Evolutionary conservation across 163 green algal species (phyloP).

Genomic region (Trebouxia gelatinosa): DNA sequence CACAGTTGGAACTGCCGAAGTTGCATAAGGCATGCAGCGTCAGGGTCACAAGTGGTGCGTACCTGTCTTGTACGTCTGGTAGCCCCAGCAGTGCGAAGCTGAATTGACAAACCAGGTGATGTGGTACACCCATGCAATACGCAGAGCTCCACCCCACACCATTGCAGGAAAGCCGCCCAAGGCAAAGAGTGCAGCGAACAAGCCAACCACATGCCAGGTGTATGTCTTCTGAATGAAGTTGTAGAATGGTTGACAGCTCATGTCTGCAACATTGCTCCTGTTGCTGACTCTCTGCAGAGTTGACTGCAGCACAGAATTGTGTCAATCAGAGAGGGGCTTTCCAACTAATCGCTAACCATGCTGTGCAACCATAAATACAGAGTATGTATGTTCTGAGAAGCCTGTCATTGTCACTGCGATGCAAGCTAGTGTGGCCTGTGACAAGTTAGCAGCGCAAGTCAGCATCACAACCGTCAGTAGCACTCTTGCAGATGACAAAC

Average conservation of each 20-base stretch:
- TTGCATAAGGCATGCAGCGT: too few relatives aligned
- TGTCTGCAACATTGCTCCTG: conserved; percentile 82
- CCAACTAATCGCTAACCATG: too few relatives aligned
- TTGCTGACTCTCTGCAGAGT: conserved; percentile 79
- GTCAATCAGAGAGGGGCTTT: too few relatives aligned
- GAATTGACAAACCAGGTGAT: conserved; percentile 99
- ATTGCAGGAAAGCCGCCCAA: conserved; percentile 73
- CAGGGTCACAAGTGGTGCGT: background rate
- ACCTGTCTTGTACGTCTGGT: conserved; percentile 61
- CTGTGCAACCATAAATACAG: too few relatives aligned
- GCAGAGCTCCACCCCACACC: conserved; percentile 89
- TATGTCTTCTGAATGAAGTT: conserved; percentile 81
- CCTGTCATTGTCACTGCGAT: too few relatives aligned
- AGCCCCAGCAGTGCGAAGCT: conserved; percentile 91
- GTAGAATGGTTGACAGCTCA: conserved; percentile 86
- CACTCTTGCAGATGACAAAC: too few relatives aligned
- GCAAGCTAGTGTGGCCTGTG: too few relatives aligned
- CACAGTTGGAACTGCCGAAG: too few relatives aligned
- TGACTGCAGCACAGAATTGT: conserved; percentile 44
- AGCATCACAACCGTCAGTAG: too few relatives aligned
- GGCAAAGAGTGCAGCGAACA: conserved; percentile 75
- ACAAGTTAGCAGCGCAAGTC: too few relatives aligned
- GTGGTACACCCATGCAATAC: conserved; percentile 95
- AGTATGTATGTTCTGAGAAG: too few relatives aligned
- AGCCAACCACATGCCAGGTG: conserved; percentile 79